Evolutionary conservation across 352 stramenopile species (phyloP).

Genomic region (Phytophthora tentaculata): DNA sequence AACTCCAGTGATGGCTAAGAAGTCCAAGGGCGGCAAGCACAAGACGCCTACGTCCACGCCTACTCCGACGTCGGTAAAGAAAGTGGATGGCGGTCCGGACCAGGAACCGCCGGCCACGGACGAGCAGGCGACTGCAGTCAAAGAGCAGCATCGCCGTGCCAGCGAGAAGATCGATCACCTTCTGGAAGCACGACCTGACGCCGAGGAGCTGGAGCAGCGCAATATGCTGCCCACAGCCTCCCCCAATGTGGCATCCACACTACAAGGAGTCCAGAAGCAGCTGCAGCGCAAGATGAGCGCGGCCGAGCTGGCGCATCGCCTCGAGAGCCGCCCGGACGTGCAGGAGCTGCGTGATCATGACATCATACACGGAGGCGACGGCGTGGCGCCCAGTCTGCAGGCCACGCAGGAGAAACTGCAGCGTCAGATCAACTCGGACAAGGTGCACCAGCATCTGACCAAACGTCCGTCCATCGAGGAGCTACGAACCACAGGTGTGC

Average conservation of each 20-base stretch:
- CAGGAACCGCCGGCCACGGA: conserved; percentile 38
- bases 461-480: conserved; percentile 73
- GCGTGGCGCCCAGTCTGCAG: conserved; percentile 79
- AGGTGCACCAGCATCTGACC: conserved; percentile 73
- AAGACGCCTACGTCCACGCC: conserved; percentile 32
- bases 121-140: conserved; percentile 30
- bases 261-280: conserved; percentile 80
- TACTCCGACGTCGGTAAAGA: conserved; percentile 21
- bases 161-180: conserved; percentile 76
- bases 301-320: conserved; percentile 69
- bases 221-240: conserved; percentile 56
- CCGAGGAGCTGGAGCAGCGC: conserved; percentile 58
- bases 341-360: conserved; percentile 76
- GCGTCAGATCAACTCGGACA: conserved; percentile 77
- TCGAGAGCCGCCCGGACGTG: conserved; percentile 75
- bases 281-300: conserved; percentile 79
- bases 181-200: conserved; percentile 62
- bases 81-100: conserved; percentile 34
- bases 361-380: conserved; percentile 67
- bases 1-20: conserved; percentile 57
- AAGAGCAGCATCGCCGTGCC: conserved; percentile 41
- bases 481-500: conserved; percentile 61
- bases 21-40: conserved; percentile 56
- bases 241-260: conserved; percentile 52
- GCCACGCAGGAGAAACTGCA: conserved; percentile 81